Evolutionary conservation across 768 basidiomycete genomes (phyloP), one percentile per base, ranked within the genome.

Genomic region (Lyophyllum atratum): DNA sequence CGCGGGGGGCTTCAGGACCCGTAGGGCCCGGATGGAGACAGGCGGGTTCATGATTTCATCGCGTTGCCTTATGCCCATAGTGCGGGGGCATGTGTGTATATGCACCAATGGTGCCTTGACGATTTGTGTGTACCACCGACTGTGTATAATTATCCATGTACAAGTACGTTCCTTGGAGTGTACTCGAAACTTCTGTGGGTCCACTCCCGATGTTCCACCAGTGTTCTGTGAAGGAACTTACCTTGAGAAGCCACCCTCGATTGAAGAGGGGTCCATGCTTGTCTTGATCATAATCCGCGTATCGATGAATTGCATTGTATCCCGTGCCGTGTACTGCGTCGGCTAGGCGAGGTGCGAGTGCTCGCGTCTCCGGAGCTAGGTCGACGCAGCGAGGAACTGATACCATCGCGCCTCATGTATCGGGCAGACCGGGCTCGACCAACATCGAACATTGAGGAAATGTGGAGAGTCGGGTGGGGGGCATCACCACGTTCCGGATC

Each of bases 11-110:
- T 43, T 49, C 48, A 21, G 33, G 3, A 50, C 39, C 48, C 21
- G 29, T 25, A 33, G 34, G 49, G 24, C 28, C 55, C 49, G 49
- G 10, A 51, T 56, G 42, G 42, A 47, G 48, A 39, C 34, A 40
- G n/a, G 39, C 15, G 34, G 34, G 34, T 3, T 8, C n/a, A n/a
- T n/a, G n/a, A n/a, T n/a, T n/a, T n/a, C 12, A 7, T 12, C 34
- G 8, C 34, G 31, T 33, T 6, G 31, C n/a, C n/a, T 33, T 6
- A 33, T 33, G 31, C 31, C 6, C 7, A 33, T 6, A 6, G 31
- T 33, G 31, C 7, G 6, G 31, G 11, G 34, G 17, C 14, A 15
- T 15, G 34, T 9, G 11, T 31, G 12, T 15, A 37, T 37, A 37
- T 37, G 34, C 34, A 37, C 14, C 34, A 15, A 33, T 37, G 34